phyloP scores from a whole-genome alignment of 306 rosid genomes.

The Ammopiptanthus mongolicus region DNA sequence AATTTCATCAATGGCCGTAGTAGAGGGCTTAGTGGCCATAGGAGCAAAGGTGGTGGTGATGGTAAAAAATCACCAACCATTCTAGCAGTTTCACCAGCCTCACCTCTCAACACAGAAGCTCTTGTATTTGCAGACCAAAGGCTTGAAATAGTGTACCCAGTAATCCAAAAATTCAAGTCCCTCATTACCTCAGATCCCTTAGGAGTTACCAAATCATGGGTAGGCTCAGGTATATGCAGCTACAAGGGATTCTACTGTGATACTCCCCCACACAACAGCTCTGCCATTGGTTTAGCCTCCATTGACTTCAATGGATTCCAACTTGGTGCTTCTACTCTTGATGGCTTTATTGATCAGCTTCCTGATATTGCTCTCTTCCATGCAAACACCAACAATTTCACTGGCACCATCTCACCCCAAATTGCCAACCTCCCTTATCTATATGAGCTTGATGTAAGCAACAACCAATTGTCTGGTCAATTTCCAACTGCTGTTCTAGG shows the following conservation, averaged over 20 bases:
- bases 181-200: constrained; percentile 62
- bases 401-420: constrained; percentile 58
- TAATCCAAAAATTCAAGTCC: constrained; percentile 85
- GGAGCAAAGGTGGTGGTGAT: neutral
- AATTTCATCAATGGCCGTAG: neutral
- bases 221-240: constrained; percentile 67
- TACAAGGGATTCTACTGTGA: constrained; percentile 83
- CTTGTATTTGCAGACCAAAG: constrained; percentile 63
- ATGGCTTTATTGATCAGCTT: constrained; percentile 74
- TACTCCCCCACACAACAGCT: constrained; percentile 61
- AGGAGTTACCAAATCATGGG: constrained; percentile 67
- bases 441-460: constrained; percentile 79
- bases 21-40: no score
- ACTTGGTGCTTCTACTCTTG: constrained; percentile 58
- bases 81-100: constrained; percentile 28
- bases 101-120: constrained; percentile 17
- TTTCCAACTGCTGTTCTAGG: constrained; percentile 65
- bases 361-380: constrained; percentile 85
- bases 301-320: constrained; percentile 82
- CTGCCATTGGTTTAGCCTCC: constrained; percentile 72
- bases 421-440: constrained; percentile 59
- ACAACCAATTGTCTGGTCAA: constrained; percentile 71
- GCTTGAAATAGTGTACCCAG: constrained; percentile 55
- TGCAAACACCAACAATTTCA: constrained; percentile 78
- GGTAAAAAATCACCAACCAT: neutral